Evolutionary conservation across 306 rosid genomes (phyloP).

Genomic region (Mimosa bimucronata): DNA sequence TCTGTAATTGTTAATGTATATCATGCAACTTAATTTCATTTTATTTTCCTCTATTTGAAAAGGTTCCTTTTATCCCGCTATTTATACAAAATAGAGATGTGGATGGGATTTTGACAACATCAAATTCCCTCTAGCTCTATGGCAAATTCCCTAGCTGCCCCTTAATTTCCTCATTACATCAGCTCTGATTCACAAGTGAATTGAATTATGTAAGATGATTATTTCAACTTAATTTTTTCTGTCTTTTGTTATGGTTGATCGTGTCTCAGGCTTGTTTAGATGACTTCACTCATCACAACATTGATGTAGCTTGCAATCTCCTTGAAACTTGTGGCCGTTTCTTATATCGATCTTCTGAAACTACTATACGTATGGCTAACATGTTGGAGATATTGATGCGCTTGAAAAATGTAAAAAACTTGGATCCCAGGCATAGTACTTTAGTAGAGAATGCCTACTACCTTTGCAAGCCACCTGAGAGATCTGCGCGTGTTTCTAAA

Average conservation of each 20-base stretch:
- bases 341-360: constrained; percentile 97
- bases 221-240: constrained; percentile 11
- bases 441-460: constrained; percentile 99
- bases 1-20: neutral
- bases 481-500: constrained; percentile 93
- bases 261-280: constrained; percentile 84
- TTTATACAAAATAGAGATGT: neutral
- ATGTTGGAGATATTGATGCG: constrained; percentile 99
- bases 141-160: neutral
- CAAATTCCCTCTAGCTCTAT: neutral
- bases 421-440: constrained; percentile 99
- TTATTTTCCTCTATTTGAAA: neutral
- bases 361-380: constrained; percentile 89
- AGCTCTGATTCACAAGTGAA: neutral
- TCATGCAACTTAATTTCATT: neutral
- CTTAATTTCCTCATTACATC: neutral
- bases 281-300: constrained; percentile 98
- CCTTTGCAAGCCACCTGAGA: constrained; percentile 98
- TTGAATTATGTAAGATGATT: neutral
- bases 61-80: neutral
- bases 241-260: neutral
- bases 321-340: constrained; percentile 98
- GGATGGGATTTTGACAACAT: neutral
- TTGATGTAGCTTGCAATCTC: constrained; percentile 98
- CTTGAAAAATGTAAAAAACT: constrained; percentile 93